A percentile compares a stretch with the other conserved stretches of the same genome.
Evolutionary conservation across 352 stramenopile species (phyloP).

Genomic region (Chrysophaeum taylorii): DNA sequence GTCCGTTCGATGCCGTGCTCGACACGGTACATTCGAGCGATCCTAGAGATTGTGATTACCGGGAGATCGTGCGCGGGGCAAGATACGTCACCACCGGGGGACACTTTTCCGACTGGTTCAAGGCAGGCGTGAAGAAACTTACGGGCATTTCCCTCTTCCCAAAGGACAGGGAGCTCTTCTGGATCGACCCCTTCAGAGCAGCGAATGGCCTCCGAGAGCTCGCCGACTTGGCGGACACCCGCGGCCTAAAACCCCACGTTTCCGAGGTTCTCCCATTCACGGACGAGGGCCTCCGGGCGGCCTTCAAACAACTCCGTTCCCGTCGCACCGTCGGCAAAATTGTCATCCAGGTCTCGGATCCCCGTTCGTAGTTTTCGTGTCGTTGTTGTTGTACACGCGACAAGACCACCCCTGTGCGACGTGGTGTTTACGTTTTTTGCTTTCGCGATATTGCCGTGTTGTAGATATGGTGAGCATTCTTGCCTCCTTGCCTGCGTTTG

Average conservation of each 20-base stretch:
- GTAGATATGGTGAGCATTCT: no score
- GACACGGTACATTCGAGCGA: constrained; percentile 35
- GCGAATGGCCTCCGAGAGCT: neutral
- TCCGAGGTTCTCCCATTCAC: neutral
- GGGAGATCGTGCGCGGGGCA: neutral
- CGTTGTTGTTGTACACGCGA: no score
- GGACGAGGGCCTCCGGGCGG: neutral
- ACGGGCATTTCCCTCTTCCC: constrained; percentile 3
- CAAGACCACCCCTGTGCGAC: no score
- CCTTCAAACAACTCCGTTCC: constrained; percentile 11
- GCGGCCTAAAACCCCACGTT: constrained; percentile 1
- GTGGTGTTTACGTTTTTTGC: no score
- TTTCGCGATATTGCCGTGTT: no score
- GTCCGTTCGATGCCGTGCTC: constrained; percentile 32
- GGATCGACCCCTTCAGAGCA: constrained; percentile 11
- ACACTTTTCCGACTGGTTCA: neutral
- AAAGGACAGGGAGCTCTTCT: constrained; percentile 13
- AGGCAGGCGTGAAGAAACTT: constrained; percentile 5
- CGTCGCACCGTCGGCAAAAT: constrained; percentile 19
- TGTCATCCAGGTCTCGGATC: constrained; percentile 14
- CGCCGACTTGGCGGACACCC: neutral
- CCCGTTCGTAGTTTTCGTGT: no score
- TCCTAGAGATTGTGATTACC: constrained; percentile 24
- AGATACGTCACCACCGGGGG: constrained; percentile 16
- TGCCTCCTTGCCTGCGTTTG: no score